These are phyloP conservation scores for Lagerstroemia speciosa DNA, from an alignment of 345 rosid species.

Conservation along the genomic window DNA sequence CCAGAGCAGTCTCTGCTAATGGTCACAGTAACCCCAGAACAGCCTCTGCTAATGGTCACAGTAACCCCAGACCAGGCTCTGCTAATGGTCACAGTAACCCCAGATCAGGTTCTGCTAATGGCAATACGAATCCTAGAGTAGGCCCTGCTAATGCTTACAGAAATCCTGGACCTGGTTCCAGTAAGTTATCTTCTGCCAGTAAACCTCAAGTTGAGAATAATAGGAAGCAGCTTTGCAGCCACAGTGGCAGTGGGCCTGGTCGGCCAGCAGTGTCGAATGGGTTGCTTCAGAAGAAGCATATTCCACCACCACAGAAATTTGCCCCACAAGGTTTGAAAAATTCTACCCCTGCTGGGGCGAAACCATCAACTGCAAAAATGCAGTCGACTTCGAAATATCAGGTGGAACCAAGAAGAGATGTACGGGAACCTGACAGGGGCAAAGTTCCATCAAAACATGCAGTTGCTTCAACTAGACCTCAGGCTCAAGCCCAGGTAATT, in stretches of 20 bases:
- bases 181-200: slow-evolving; percentile 30
- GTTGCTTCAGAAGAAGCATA: slow-evolving; percentile 25
- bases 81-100: slow-evolving; percentile 29
- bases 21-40: slow-evolving; percentile 30
- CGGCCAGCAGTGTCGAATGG: slow-evolving; percentile 43
- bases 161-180: slow-evolving; percentile 22
- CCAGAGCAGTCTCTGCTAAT: slow-evolving; percentile 30
- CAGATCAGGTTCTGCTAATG: slow-evolving; percentile 27
- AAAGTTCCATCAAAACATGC: slow-evolving; percentile 35
- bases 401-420: slow-evolving; percentile 38
- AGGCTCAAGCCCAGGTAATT: slow-evolving; percentile 23
- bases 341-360: slow-evolving; percentile 24
- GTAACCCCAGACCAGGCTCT: slow-evolving; percentile 26
- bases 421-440: slow-evolving; percentile 29
- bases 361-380: slow-evolving; percentile 37
- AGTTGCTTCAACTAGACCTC: slow-evolving; percentile 33
- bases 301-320: slow-evolving; percentile 30
- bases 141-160: slow-evolving; percentile 17
- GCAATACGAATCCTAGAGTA: slow-evolving; percentile 28
- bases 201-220: slow-evolving; percentile 28
- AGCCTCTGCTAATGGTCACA: slow-evolving; percentile 27
- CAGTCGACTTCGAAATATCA: slow-evolving; percentile 36
- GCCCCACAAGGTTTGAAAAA: slow-evolving; percentile 27
- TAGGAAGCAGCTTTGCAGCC: slow-evolving; percentile 42
- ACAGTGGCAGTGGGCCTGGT: slow-evolving; percentile 42